Percentiles rank a stretch among this genome's conserved stretches.
These are phyloP conservation scores for Parasarocladium wereldwijsianum DNA, from an alignment of 2,329 filamentous ascomycete genomes.

Conservation along the genomic window DNA sequence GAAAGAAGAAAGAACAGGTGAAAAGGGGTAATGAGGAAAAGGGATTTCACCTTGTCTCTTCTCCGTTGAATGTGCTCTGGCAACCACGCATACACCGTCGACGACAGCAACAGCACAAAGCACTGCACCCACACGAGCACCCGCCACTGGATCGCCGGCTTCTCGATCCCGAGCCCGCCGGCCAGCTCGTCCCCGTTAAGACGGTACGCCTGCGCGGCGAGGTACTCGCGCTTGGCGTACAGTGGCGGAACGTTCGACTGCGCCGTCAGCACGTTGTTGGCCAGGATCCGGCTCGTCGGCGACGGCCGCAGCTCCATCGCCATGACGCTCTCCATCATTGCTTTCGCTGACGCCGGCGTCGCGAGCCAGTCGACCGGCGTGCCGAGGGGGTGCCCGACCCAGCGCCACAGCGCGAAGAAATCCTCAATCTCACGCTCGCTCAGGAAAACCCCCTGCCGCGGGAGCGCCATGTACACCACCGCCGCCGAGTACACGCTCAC, in stretches of 20 bases:
- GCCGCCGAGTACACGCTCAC: constrained; percentile 55
- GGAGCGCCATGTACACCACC: constrained; percentile 53
- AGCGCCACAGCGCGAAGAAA: constrained; percentile 64
- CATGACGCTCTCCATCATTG: constrained; percentile 53
- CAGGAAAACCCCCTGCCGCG: constrained; percentile 57
- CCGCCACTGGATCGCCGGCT: constrained; percentile 23
- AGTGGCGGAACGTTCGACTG: constrained; percentile 52
- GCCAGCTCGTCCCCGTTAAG: constrained; percentile 53
- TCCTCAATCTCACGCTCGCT: constrained; percentile 47
- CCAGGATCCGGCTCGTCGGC: constrained; percentile 45
- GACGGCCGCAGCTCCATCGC: constrained; percentile 53
- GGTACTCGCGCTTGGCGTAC: constrained; percentile 49
- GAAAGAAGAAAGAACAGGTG: not conserved
- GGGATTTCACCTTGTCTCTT: constrained; percentile 12
- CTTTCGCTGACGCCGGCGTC: constrained; percentile 37
- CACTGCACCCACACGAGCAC: constrained; percentile 49
- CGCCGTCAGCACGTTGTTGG: constrained; percentile 60
- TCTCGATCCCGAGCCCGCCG: constrained; percentile 41
- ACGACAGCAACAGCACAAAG: constrained; percentile 43
- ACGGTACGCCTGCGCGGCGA: constrained; percentile 53
- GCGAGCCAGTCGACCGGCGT: constrained; percentile 48
- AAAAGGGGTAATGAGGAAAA: not conserved
- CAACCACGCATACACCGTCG: constrained; percentile 28
- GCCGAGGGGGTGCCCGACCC: constrained; percentile 58
- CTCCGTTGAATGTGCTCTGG: constrained; percentile 21